These are phyloP conservation scores for Penicillium canariense DNA, from an alignment of 495 filamentous ascomycete species.

Conservation along the genomic window DNA sequence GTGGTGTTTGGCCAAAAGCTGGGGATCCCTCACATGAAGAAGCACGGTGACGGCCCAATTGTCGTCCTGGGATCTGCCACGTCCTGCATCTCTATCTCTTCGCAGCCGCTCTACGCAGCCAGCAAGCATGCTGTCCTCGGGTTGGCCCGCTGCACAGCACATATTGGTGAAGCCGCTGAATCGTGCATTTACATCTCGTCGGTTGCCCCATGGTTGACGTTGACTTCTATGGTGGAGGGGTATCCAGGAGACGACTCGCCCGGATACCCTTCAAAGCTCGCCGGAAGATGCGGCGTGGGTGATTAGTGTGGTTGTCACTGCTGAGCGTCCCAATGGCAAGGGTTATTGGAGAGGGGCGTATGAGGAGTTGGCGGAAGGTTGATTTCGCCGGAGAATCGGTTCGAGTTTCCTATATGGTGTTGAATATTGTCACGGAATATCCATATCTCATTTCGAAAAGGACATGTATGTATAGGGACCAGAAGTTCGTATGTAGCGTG, in stretches of 20 bases:
- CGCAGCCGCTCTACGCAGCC: slow-evolving; percentile 22
- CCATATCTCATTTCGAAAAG: not conserved
- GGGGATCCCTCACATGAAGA: slow-evolving; percentile 21
- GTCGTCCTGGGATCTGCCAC: slow-evolving; percentile 19
- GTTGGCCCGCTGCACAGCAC: slow-evolving; percentile 18
- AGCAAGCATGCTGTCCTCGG: slow-evolving; percentile 24
- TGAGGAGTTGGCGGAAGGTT: slow-evolving; percentile 15
- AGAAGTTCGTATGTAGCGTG: too few species aligned
- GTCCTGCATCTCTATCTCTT: slow-evolving; percentile 23
- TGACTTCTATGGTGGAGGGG: slow-evolving; percentile 25
- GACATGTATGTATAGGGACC: too few species aligned
- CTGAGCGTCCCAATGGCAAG: slow-evolving; percentile 18
- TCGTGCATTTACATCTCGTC: slow-evolving; percentile 21
- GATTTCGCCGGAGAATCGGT: slow-evolving; percentile 22
- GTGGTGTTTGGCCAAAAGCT: slow-evolving; percentile 23
- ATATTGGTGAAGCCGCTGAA: slow-evolving; percentile 13
- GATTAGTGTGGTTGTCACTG: slow-evolving; percentile 13
- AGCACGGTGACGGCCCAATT: slow-evolving; percentile 15
- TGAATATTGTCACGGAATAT: not conserved
- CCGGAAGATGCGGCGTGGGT: slow-evolving; percentile 21
- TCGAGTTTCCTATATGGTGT: slow-evolving; percentile 3
- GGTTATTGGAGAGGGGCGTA: slow-evolving; percentile 25
- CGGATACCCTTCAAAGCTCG: slow-evolving; percentile 15
- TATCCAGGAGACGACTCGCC: slow-evolving; percentile 1
- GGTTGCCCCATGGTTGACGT: slow-evolving; percentile 21